A percentile compares a stretch with the other conserved stretches of the same genome.
Conservation (phyloP, 495 filamentous ascomycete species). For the Poronia punctata region DNA sequence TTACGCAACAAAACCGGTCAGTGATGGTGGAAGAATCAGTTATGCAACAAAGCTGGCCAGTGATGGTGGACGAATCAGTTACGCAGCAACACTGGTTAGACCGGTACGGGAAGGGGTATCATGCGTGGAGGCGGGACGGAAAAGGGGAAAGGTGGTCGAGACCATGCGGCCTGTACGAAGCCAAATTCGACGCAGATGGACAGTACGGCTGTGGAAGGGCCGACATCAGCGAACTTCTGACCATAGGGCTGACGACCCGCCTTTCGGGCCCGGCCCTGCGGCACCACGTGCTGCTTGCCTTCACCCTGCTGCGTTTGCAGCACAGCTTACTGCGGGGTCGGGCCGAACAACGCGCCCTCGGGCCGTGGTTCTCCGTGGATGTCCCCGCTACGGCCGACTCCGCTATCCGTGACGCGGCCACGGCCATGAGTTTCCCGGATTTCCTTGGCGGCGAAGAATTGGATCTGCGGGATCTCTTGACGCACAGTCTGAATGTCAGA, state of each 20-base stretch:
- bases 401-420: conserved; percentile 3
- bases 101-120: conserved; percentile 8
- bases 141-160: conserved; percentile 1
- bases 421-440: conserved; percentile 6
- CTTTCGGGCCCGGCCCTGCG: not conserved
- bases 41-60: no score
- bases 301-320: conserved; percentile 4
- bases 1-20: no score
- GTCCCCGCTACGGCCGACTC: not conserved
- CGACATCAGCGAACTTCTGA: conserved; percentile 4
- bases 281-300: conserved; percentile 4
- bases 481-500: conserved; percentile 3
- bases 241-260: not conserved
- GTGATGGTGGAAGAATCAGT: no score
- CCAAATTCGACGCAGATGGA: conserved; percentile 7
- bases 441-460: not conserved
- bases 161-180: conserved; percentile 4
- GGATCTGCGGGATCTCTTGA: conserved; percentile 1
- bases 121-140: not conserved
- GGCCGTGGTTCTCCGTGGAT: conserved; percentile 7
- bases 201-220: conserved; percentile 6
- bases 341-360: conserved; percentile 5
- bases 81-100: conserved; percentile 5
- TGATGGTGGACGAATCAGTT: not conserved
- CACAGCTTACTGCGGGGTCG: conserved; percentile 1